These are phyloP conservation scores for Triticum dicoccoides DNA, from an alignment of 176 grass and related monocot genomes.

Conservation along the genomic window DNA sequence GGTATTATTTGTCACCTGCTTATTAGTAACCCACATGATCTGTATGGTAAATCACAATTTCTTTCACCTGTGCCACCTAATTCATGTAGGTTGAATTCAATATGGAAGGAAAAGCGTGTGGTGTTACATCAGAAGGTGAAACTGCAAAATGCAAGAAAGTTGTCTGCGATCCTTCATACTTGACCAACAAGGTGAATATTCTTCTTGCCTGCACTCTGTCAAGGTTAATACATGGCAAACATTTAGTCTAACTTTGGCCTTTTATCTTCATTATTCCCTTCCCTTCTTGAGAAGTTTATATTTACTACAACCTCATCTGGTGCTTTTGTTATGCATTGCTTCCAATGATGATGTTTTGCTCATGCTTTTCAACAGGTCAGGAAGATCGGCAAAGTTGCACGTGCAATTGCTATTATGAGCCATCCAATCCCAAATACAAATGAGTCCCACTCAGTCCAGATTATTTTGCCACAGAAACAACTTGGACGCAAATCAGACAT, in stretches of 20 bases:
- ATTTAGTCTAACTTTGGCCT: neutral
- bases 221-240: neutral
- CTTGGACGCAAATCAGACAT: slow-evolving; percentile 91
- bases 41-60: neutral
- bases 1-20: slow-evolving; percentile 42
- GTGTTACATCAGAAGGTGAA: slow-evolving; percentile 94
- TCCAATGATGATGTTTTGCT: neutral
- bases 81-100: slow-evolving; percentile 80
- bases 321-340: neutral
- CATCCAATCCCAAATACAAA: slow-evolving; percentile 79
- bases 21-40: slow-evolving; percentile 4
- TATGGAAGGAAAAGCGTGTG: slow-evolving; percentile 89
- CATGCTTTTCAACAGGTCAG: slow-evolving; percentile 60
- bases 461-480: slow-evolving; percentile 96
- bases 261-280: neutral
- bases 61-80: slow-evolving; percentile 19
- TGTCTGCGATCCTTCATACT: slow-evolving; percentile 90
- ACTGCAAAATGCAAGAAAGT: slow-evolving; percentile 96
- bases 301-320: neutral
- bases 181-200: slow-evolving; percentile 81
- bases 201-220: neutral
- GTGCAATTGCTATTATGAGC: slow-evolving; percentile 93
- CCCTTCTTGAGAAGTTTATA: slow-evolving; percentile 24
- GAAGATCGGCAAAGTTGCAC: slow-evolving; percentile 80
- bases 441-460: slow-evolving; percentile 84